Evolutionary conservation across 2,329 filamentous ascomycete genomes (phyloP), one percentile per base, ranked within the genome.

Genomic region (Rutstroemia sp.): DNA sequence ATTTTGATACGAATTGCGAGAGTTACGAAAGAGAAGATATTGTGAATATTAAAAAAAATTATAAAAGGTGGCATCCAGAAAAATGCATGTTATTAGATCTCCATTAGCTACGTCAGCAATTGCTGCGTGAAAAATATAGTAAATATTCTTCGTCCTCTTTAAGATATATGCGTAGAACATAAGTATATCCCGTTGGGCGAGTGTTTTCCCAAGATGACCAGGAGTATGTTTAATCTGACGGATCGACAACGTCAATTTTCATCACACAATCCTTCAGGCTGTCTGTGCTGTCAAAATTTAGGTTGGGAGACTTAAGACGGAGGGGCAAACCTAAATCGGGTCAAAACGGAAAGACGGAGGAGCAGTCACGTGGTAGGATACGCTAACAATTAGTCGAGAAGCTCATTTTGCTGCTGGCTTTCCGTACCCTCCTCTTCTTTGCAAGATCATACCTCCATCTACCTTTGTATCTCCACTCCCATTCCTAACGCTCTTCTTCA

Each of bases 401-500:
- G 58, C 56, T 64, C 59, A 60, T 58, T 51, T 61, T 58, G 55
- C 53, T 55, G 53, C 53, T 55, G 53, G 53, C 53, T 55, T 55
- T 59, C 54, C 49, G 41, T 55, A 51, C 23, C 46, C 47, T 55
- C 53, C 41, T 55, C 53, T 51, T 51, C 34, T 23, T 39, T 51
- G 53, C 53, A 55, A 55, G 27, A 58, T 54, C 46, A 58, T 54
- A 55, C 59, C 57, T 73, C 73, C 76, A 78, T 76, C 71, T 70
- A 60, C 70, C 68, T 68, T 68, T 75, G 74, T 68, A 74, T 77
- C 77, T 79, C 77, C 79, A 77, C 78, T 76, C 76, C 71, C 74
- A 78, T 80, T 73, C 74, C 73, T 73, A 79, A 78, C 78, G 80
- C 80, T 82, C 80, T 81, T 77, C 76, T 76, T 80, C 80, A 83